Evolutionary conservation across 1,284 basidiomycete genomes (phyloP), one percentile per base, ranked within the genome.

Genomic region (Cronartium ribicola): DNA sequence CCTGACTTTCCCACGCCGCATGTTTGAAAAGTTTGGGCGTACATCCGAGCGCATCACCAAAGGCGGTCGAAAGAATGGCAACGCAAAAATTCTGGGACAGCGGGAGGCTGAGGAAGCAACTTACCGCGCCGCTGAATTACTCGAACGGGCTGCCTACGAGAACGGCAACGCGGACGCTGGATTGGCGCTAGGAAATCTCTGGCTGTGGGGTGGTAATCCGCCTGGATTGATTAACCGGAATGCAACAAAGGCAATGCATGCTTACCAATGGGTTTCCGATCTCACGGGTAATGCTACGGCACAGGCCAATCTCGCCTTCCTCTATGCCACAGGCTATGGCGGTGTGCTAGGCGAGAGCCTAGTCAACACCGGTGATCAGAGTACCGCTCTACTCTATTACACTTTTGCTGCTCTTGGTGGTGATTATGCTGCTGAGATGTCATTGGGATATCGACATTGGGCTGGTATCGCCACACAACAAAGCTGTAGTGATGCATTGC

Each of bases 371-470:
- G 72, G 82, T 1, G 84, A 90, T 77, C 88, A 89, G 81, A 86
- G 85, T 8, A 79, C 88, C 81, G 92, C 95, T 0, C 87, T 95
- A 75, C 83, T 98, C 0, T 92, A 97, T 80, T 93, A 94, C 80
- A 95, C 93, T 0, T 94, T 98, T 79, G 89, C 93, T 1, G 94
- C 92, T 1, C 88, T 93, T 69, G 89, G 90, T 17, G 91, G 90
- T 0, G 86, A 94, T 82, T 87, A 88, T 77, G 88, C 90, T 4
- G 90, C 95, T 0, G 90, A 94, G 80, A 94, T 95, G 90, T 88
- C 92, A 0, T 84, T 98, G 48, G 96, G 89, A 0, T 98, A 95
- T 81, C 87, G 94, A n/a, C 89, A 94, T 80, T 96, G 92, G 90
- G 89, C 89, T 37, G 96, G 96, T 0, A 94, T 98, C 75, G 92